These are phyloP conservation scores for Arthrobotrys entomopaga DNA, from an alignment of 2,329 filamentous ascomycete genomes.

Conservation along the genomic window DNA sequence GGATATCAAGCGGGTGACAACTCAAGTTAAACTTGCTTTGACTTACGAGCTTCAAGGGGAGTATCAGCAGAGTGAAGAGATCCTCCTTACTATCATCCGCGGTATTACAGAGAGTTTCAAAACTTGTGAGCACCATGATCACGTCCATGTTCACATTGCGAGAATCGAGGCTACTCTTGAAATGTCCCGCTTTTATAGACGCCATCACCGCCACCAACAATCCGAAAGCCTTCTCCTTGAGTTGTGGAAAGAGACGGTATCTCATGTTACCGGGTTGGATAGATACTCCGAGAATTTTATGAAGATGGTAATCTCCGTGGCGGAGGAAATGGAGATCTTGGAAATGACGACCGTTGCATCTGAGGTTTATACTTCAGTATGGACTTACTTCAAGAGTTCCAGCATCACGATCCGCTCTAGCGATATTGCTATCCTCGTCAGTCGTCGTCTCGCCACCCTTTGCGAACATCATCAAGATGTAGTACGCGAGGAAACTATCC, in stretches of 20 bases:
- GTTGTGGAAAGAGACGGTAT: conserved; percentile 32
- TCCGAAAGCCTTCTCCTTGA: conserved; percentile 24
- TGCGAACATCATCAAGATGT: conserved; percentile 28
- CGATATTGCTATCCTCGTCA: conserved; percentile 22
- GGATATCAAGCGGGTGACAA: conserved; percentile 35
- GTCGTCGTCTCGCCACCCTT: conserved; percentile 19
- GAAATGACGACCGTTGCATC: conserved; percentile 21
- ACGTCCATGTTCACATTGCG: conserved; percentile 27
- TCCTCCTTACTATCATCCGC: conserved; percentile 23
- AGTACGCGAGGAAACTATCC: conserved; percentile 23
- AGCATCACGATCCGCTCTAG: conserved; percentile 12
- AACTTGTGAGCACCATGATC: conserved; percentile 32
- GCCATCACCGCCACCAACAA: conserved; percentile 12
- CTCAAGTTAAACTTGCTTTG: conserved; percentile 22
- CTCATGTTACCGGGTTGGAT: conserved; percentile 22
- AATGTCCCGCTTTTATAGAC: conserved; percentile 27
- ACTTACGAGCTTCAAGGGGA: conserved; percentile 30
- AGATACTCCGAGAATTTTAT: conserved; percentile 31
- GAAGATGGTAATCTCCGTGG: conserved; percentile 28
- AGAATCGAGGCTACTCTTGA: conserved; percentile 31
- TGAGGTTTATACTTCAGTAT: conserved; percentile 22
- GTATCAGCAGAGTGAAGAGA: conserved; percentile 15
- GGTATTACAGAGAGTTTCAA: conserved; percentile 33
- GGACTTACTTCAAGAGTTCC: conserved; percentile 29
- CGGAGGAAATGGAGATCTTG: conserved; percentile 28